Evolutionary conservation across 768 basidiomycete genomes (phyloP), one percentile per base, ranked within the genome.

Genomic region (Piloderma croceum): DNA sequence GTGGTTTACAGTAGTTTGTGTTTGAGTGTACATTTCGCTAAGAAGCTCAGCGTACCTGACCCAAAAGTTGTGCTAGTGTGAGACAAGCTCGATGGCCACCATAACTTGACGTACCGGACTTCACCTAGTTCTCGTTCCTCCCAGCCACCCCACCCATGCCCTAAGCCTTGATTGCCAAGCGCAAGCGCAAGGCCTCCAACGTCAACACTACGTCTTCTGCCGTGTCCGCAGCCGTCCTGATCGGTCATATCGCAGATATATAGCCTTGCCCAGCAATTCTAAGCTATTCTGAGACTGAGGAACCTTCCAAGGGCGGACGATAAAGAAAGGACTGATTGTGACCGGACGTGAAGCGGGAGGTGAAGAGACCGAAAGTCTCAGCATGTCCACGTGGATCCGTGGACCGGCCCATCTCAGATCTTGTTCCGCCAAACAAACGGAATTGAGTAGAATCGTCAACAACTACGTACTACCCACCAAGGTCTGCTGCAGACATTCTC

Each of bases 171-270:
- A 48, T 75, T 76, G 42, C 65, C 69, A 36, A 86, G 75, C 1
- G 90, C 90, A 36, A 90, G 80, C 42, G 82, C 79, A 43, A 97
- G 73, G 23, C 91, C 92, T 10, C 92, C 92, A 31, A 89, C 74
- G 61, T 97, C 92, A 41, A 92, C 90, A 57, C 87, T 91, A 34
- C 87, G 69, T 39, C 91, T 70, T 43, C 77, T 64, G 25, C 54
- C 62, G 32, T 58, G 56, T 34, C 43, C 35, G 22, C 39, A 49
- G 24, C 60, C 62, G 37, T 61, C 58, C 39, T 47, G 57, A 36
- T 50, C 50, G 24, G 63, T 37, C 60, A 62, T 62, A 10, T 35
- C 12, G n/a, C n/a, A n/a, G n/a, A n/a, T n/a, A n/a, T n/a, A n/a
- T n/a, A n/a, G n/a, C n/a, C n/a, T n/a, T n/a, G n/a, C n/a, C n/a